A percentile compares a stretch with the other conserved stretches of the same genome.
Conservation (phyloP, 441 rosid genomes). For the Theobroma grandiflorum region DNA sequence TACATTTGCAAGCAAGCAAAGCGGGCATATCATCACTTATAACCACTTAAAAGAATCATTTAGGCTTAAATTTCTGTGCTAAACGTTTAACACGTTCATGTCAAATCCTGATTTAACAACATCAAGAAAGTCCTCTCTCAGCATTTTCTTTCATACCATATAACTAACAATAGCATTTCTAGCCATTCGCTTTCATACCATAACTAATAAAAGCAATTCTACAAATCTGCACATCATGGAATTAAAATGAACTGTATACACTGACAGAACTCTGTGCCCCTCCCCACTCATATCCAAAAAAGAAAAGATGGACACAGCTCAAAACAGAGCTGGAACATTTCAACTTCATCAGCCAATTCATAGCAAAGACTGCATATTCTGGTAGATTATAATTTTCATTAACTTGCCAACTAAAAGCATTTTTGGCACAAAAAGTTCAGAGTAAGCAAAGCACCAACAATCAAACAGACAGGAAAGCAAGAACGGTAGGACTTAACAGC, state of each 20-base stretch:
- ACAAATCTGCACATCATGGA: neutral
- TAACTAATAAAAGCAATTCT: neutral
- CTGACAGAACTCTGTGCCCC: neutral
- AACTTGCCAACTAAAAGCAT: neutral
- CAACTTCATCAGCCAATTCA: neutral
- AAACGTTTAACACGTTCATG: neutral
- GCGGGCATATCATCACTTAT: neutral
- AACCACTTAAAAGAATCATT: neutral
- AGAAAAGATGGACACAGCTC: neutral
- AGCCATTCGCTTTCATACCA: neutral
- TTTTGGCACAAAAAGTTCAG: neutral
- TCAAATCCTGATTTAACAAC: neutral
- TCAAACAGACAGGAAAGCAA: neutral
- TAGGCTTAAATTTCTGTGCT: neutral
- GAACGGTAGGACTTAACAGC: neutral
- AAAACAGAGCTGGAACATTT: neutral
- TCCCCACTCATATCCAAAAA: neutral
- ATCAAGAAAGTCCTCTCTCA: neutral
- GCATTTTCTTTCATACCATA: neutral
- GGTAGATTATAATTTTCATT: neutral
- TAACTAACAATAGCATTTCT: neutral
- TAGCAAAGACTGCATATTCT: neutral
- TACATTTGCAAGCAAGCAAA: neutral
- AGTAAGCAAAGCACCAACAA: neutral
- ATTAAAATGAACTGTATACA: neutral